phyloP scores from a whole-genome alignment of 2,329 filamentous ascomycete genomes.

The Aspergillus sergii region DNA sequence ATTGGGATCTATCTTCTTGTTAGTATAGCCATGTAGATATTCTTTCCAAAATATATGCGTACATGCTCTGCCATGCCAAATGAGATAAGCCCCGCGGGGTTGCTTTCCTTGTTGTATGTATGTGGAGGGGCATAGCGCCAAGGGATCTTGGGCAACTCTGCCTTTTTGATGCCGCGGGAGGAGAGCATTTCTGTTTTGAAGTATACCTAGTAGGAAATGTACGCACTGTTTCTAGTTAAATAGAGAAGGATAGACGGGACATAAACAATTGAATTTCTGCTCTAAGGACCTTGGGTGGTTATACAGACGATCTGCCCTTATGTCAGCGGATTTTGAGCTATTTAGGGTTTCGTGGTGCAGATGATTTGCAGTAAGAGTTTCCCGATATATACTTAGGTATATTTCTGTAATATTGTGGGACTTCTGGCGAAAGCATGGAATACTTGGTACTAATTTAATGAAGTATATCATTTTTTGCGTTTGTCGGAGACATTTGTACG shows the following conservation, averaged over 20 bases:
- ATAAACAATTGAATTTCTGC: background rate
- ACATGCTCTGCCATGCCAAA: constrained; percentile 42
- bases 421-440: too few relatives aligned
- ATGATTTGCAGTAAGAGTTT: background rate
- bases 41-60: too few relatives aligned
- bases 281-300: background rate
- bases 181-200: constrained; percentile 28
- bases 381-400: too few relatives aligned
- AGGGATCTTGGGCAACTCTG: constrained; percentile 22
- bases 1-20: constrained; percentile 35
- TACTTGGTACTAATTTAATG: too few relatives aligned
- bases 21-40: too few relatives aligned
- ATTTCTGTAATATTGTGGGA: too few relatives aligned
- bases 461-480: too few relatives aligned
- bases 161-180: constrained; percentile 27
- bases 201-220: background rate
- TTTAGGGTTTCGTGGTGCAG: background rate
- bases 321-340: background rate
- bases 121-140: constrained; percentile 32
- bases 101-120: constrained; percentile 31
- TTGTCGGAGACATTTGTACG: too few relatives aligned
- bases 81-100: constrained; percentile 37
- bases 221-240: background rate
- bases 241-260: background rate
- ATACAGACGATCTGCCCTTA: background rate